phyloP scores from a whole-genome alignment of 352 stramenopile species.

The Pythium phragmiticola region DNA sequence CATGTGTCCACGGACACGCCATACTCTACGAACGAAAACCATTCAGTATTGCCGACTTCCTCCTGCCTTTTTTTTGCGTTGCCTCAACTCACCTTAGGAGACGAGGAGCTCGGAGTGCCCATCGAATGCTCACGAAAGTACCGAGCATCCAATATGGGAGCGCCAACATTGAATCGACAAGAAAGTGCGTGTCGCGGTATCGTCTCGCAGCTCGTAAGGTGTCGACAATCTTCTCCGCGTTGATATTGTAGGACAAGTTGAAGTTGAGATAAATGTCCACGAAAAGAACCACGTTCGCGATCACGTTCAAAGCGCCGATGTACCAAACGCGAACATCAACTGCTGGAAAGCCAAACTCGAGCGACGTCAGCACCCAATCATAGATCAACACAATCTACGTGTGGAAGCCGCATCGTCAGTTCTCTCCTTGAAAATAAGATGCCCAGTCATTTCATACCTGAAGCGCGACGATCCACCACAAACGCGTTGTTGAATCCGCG shows the following conservation, averaged over 20 bases:
- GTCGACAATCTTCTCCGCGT: constrained; percentile 58
- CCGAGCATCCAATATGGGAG: constrained; percentile 45
- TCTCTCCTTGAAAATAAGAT: neutral
- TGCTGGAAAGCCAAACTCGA: constrained; percentile 54
- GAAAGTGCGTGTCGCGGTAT: constrained; percentile 42
- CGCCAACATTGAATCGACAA: constrained; percentile 42
- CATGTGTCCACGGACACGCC: neutral
- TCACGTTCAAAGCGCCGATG: constrained; percentile 28
- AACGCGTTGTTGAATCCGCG: neutral
- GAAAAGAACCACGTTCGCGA: constrained; percentile 35
- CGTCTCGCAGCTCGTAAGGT: constrained; percentile 33
- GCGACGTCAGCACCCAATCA: constrained; percentile 50
- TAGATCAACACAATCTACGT: constrained; percentile 29
- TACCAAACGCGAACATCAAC: constrained; percentile 35
- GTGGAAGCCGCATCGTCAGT: no score
- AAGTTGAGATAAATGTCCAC: constrained; percentile 60
- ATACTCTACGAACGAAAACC: neutral
- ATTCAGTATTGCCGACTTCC: neutral
- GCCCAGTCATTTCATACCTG: constrained; percentile 11
- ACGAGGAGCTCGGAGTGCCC: constrained; percentile 4
- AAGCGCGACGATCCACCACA: constrained; percentile 6
- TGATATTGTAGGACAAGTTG: constrained; percentile 46
- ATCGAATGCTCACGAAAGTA: neutral
- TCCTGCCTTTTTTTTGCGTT: no score
- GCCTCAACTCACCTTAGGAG: neutral